A percentile compares a stretch with the other conserved stretches of the same genome.
Evolutionary conservation across 176 grass and related monocot genomes (phyloP).

Genomic region (Guadua angustifolia): DNA sequence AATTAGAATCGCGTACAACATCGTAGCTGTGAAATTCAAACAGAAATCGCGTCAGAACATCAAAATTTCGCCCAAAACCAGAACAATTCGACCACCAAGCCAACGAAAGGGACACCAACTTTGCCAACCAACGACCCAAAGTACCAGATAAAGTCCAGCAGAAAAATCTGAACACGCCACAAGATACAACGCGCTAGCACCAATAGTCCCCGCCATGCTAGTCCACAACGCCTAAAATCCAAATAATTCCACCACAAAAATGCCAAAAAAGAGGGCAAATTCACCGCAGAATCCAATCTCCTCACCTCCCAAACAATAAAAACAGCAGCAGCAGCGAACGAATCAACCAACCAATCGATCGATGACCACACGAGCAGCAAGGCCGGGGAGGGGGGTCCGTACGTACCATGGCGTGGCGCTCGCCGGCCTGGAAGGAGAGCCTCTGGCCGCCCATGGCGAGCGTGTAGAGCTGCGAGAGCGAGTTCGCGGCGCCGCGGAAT

Average conservation of each 20-base stretch:
- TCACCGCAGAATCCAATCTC: background rate
- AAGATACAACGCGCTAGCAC: background rate
- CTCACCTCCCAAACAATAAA: background rate
- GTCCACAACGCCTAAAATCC: background rate
- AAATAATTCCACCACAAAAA: background rate
- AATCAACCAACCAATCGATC: background rate
- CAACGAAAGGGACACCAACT: background rate
- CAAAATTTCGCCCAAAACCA: background rate
- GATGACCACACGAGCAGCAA: background rate
- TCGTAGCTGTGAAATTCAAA: background rate
- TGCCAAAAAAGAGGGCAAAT: background rate
- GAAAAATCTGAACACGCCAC: background rate
- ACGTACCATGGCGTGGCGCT: constrained; percentile 77
- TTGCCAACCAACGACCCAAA: background rate
- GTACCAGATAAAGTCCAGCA: background rate
- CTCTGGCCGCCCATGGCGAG: constrained; percentile 72
- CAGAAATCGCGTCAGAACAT: background rate
- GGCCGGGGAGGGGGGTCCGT: too few relatives aligned
- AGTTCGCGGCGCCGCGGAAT: constrained; percentile 70
- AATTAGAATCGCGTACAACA: background rate
- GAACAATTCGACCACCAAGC: background rate
- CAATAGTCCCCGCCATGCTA: background rate
- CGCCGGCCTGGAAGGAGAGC: constrained; percentile 68
- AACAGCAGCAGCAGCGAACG: background rate
- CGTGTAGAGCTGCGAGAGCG: constrained; percentile 74